Conservation (phyloP, 2,329 filamentous ascomycete species). For the Hypoxylon rubiginosum region DNA sequence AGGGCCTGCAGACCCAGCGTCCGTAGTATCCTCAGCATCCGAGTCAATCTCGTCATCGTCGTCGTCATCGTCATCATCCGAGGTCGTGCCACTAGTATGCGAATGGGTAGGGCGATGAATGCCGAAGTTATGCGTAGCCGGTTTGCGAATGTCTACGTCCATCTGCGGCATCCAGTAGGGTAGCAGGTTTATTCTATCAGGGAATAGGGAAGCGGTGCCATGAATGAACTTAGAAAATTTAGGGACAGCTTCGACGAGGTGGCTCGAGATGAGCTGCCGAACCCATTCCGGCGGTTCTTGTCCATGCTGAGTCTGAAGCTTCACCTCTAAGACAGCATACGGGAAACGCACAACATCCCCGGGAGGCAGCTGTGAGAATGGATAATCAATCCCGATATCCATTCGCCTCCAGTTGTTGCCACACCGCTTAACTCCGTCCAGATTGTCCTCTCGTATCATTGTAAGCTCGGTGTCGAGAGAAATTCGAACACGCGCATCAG, state of each 20-base stretch:
- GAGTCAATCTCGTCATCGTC: constrained; percentile 77
- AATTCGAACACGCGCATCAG: constrained; percentile 94
- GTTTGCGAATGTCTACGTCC: constrained; percentile 97
- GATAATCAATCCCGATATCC: constrained; percentile 97
- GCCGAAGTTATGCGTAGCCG: constrained; percentile 87
- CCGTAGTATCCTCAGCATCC: constrained; percentile 70
- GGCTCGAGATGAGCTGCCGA: constrained; percentile 89
- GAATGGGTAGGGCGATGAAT: constrained; percentile 85
- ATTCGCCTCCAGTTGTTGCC: constrained; percentile 96
- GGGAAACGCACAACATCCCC: constrained; percentile 93
- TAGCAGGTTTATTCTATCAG: constrained; percentile 86
- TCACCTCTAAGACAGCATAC: constrained; percentile 96
- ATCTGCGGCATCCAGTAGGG: constrained; percentile 99
- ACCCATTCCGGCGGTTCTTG: constrained; percentile 98
- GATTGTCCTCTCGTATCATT: constrained; percentile 94
- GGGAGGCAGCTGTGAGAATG: constrained; percentile 88
- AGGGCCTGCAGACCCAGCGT: constrained; percentile 49
- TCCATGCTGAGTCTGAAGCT: constrained; percentile 94
- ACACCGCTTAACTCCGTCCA: constrained; percentile 80
- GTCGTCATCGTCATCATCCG: constrained; percentile 81
- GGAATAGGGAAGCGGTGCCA: constrained; percentile 89
- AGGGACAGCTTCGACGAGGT: constrained; percentile 97
- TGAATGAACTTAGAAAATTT: constrained; percentile 99
- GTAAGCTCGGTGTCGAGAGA: constrained; percentile 96
- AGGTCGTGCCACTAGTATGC: constrained; percentile 81